A percentile compares a stretch with the other conserved stretches of the same genome.
These are phyloP conservation scores for Tulasnella sp. DNA, from an alignment of 768 basidiomycete genomes.

Conservation along the genomic window DNA sequence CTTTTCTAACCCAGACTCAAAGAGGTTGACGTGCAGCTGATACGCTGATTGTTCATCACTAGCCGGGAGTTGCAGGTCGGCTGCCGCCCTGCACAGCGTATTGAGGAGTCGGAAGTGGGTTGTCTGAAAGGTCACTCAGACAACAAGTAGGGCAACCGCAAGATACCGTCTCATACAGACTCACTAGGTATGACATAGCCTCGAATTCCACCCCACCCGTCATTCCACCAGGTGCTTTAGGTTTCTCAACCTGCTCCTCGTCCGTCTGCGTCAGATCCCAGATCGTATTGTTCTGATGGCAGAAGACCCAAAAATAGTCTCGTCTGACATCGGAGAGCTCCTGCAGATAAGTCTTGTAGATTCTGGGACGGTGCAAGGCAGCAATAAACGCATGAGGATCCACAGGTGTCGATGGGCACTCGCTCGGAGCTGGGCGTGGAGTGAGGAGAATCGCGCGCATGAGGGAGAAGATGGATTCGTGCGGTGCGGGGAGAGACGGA, in stretches of 20 bases:
- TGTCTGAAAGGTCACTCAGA: slow-evolving; percentile 44
- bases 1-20: slow-evolving; percentile 84
- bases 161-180: slow-evolving; percentile 24
- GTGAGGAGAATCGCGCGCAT: slow-evolving; percentile 68
- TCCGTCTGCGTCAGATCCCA: slow-evolving; percentile 82
- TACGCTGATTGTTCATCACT: slow-evolving; percentile 69
- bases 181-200: slow-evolving; percentile 88
- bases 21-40: slow-evolving; percentile 76
- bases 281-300: slow-evolving; percentile 86
- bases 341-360: slow-evolving; percentile 71
- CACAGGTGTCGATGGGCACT: slow-evolving; percentile 50
- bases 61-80: slow-evolving; percentile 52
- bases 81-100: slow-evolving; percentile 54
- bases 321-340: slow-evolving; percentile 84
- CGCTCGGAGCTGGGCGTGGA: slow-evolving; percentile 52
- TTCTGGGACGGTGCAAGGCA: slow-evolving; percentile 51
- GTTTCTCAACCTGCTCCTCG: slow-evolving; percentile 74
- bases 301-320: slow-evolving; percentile 96
- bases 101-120: slow-evolving; percentile 83
- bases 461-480: slow-evolving; percentile 61
- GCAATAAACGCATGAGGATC: slow-evolving; percentile 76
- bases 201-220: slow-evolving; percentile 98
- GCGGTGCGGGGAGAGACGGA: slow-evolving; percentile 60
- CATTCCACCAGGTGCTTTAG: slow-evolving; percentile 92
- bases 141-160: not conserved